Base-by-base conservation (phyloP, 495 filamentous ascomycete species). In the Xylaria bambusicola region DNA sequence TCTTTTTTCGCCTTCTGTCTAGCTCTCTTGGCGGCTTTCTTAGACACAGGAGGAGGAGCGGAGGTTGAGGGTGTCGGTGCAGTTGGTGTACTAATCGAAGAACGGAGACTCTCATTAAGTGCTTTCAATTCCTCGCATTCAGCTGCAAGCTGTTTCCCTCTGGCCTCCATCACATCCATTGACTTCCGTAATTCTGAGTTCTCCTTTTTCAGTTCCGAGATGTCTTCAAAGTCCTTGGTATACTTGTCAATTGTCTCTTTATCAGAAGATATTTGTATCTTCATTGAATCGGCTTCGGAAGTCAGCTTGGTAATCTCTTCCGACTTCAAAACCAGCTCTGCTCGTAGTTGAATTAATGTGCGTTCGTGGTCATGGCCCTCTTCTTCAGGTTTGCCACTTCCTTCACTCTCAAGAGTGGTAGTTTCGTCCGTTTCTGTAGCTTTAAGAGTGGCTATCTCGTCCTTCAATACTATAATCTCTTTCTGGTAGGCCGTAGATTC, bases 1-100 rank as follows among this genome's bases (percentile, higher is more conserved):
- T 80, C 84, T 38, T 84, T 86, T 80, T 91, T 96, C 81, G 94
- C 96, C 80, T 93, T 96, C 71, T 93, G 94, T 51, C 86, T 90
- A 47, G 89, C 94, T 68, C 90, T 96, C 77, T 92, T 94, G n/a
- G n/a, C n/a, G n/a, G n/a, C n/a, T 71, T 87, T 91, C 71, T 88
- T 91, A 18, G 73, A 72, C 5, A 67, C 73, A n/a, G n/a, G n/a
- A n/a, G n/a, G n/a, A n/a, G n/a, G n/a, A n/a, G 65, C 62, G 0
- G 68, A 21, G 10, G 66, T 44, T 20, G 74, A 52, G 5, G 63
- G 49, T 12, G 62, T 44, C 5, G 29, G 29, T 5, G 29, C 10
- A 10, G 29, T 5, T 33, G 29, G 29, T 33, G 5, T 33, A n/a
- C n/a, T n/a, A n/a, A n/a, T n/a, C n/a, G 29, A 10, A 33, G 5